Base-by-base conservation (phyloP, 2,329 filamentous ascomycete species). In the Kalmusia sp. region DNA sequence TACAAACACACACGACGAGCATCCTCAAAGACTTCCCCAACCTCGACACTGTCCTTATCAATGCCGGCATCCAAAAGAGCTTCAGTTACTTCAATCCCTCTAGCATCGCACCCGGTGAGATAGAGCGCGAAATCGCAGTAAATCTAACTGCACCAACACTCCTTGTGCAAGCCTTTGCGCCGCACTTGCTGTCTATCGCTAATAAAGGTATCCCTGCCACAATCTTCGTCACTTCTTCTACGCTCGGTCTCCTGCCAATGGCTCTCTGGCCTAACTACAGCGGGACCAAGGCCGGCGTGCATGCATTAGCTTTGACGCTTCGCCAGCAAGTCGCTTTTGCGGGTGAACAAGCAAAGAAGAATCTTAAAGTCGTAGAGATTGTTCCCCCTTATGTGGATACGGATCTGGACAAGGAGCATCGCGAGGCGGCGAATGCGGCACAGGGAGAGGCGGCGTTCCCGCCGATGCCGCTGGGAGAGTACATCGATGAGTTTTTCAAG, bases 361-460 rank as follows among this genome's bases (percentile, higher is more conserved):
- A 59, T 27, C 27, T 75, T 34, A 64, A 63, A n/a, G 59, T 76
- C 9, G 59, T 72, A 6, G 72, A 76, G 50, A 59, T 76, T n/a
- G 67, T 65, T 1, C 71, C 73, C 3, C 73, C 73, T 6, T 75
- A 75, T 52, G 68, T 74, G 3, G 71, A 69, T 24, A 76, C 75
- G 1, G 68, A 61, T 1, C 51, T 76, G 1, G 72, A 76, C 45
- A 55, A 51, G 15, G 63, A 52, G 15, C 62, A 65, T 47, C 58
- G 64, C 19, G 64, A 65, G 4, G 28, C 33, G 15, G 49, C 49
- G 4, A 54, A 53, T 9, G 59, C 57, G 27, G 41, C 58, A 30
- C 46, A 35, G 34, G 56, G 56, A 15, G 69, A 64, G 2, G 65
- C 66, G 12, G 61, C 61, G 0, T 49, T 57, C 27, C 59, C 50